These are phyloP conservation scores for Pneumocystis sp. DNA, from an alignment of 1,139 yeast genomes.

Conservation along the genomic window DNA sequence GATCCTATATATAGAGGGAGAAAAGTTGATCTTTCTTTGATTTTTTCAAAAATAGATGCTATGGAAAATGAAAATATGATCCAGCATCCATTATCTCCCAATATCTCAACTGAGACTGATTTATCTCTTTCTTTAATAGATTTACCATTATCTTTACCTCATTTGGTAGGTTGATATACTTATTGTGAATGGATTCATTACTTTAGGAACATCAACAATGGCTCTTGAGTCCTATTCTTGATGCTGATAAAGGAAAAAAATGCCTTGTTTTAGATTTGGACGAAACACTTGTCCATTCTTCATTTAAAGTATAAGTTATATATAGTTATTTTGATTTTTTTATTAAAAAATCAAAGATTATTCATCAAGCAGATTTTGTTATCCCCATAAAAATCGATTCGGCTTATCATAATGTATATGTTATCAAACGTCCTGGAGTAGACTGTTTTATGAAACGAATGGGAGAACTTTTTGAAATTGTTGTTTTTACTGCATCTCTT, in stretches of 20 bases:
- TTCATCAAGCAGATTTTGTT: slow-evolving; percentile 87
- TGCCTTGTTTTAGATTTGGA: slow-evolving; percentile 85
- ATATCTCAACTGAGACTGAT: background rate
- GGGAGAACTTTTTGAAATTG: slow-evolving; percentile 82
- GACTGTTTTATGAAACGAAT: slow-evolving; percentile 77
- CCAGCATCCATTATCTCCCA: background rate
- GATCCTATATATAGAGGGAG: background rate
- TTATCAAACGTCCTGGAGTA: slow-evolving; percentile 93
- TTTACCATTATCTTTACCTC: background rate
- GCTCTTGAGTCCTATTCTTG: slow-evolving; percentile 44
- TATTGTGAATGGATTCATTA: background rate
- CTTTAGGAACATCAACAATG: slow-evolving; percentile 14
- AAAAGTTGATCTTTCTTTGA: background rate
- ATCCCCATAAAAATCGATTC: slow-evolving; percentile 85
- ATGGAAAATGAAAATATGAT: background rate
- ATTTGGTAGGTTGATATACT: background rate
- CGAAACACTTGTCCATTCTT: slow-evolving; percentile 91
- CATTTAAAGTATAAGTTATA: slow-evolving; percentile 40
- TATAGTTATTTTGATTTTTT: background rate
- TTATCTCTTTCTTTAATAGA: background rate
- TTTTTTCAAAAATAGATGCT: too few relatives aligned
- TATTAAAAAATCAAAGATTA: slow-evolving; percentile 27
- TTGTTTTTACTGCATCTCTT: slow-evolving; percentile 91
- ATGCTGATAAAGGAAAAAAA: slow-evolving; percentile 42
- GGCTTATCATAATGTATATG: slow-evolving; percentile 86